Evolutionary conservation across 148 eudicot genomes (phyloP).

Genomic region (Cornus kousa): DNA sequence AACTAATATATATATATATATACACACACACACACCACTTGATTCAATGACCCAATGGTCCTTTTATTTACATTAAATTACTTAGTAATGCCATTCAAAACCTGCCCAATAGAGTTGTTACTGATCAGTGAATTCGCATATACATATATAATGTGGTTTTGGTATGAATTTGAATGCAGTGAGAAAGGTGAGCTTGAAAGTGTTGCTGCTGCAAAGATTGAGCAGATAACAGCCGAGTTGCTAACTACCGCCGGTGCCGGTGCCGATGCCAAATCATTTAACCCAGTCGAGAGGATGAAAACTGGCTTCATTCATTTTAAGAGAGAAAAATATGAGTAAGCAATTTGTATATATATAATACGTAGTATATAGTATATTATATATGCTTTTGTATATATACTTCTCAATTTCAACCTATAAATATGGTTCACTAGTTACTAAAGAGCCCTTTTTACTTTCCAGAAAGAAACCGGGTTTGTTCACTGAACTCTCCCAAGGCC

Average conservation of each 20-base stretch:
- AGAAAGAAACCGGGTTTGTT: slow-evolving; percentile 76
- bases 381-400: too few relatives aligned
- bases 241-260: slow-evolving; percentile 17
- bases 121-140: too few relatives aligned
- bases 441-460: background rate
- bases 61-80: too few relatives aligned
- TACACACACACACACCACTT: too few relatives aligned
- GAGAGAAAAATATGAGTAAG: slow-evolving; percentile 83
- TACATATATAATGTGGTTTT: too few relatives aligned
- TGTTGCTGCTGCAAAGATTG: slow-evolving; percentile 68
- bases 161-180: slow-evolving; percentile 34
- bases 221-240: slow-evolving; percentile 70
- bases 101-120: too few relatives aligned
- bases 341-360: background rate
- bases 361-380: too few relatives aligned
- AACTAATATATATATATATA: too few relatives aligned
- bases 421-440: background rate
- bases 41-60: too few relatives aligned
- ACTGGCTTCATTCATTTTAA: slow-evolving; percentile 74
- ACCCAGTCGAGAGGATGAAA: slow-evolving; percentile 63
- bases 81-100: too few relatives aligned
- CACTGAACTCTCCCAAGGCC: slow-evolving; percentile 78
- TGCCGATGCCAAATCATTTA: slow-evolving; percentile 19
- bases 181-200: slow-evolving; percentile 82
- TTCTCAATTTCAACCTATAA: background rate